Conservation (phyloP, 768 basidiomycete genomes). For the Zangia roseola region DNA sequence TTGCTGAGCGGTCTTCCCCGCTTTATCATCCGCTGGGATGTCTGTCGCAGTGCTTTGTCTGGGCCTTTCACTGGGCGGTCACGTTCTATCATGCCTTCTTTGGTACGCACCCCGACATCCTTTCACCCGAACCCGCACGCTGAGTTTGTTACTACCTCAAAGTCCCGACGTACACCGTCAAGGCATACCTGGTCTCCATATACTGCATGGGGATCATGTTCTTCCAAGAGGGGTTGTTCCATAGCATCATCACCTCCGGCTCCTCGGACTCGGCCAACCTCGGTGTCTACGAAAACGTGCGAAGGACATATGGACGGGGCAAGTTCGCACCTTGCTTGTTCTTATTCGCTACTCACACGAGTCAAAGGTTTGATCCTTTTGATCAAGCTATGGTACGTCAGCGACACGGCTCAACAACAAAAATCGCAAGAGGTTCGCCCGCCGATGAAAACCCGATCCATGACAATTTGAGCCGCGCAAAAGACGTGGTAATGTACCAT, state of each 20-base stretch:
- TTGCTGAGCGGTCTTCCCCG: constrained; percentile 19
- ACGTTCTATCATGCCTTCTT: constrained; percentile 20
- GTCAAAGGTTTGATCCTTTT: constrained; percentile 9
- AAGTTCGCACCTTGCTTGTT: too few species aligned
- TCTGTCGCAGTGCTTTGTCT: constrained; percentile 22
- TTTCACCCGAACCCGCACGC: neutral
- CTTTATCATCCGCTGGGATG: constrained; percentile 26
- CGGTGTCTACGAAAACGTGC: constrained; percentile 13
- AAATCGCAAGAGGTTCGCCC: neutral
- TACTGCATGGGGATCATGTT: constrained; percentile 15
- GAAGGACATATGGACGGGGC: constrained; percentile 20
- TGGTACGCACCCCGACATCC: constrained; percentile 4
- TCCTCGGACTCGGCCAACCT: constrained; percentile 12
- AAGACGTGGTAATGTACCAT: neutral
- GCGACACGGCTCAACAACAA: constrained; percentile 4
- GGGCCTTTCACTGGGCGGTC: constrained; percentile 26
- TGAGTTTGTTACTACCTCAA: neutral
- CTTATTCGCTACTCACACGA: neutral
- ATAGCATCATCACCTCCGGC: constrained; percentile 13
- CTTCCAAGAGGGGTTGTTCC: constrained; percentile 20
- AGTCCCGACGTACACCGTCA: constrained; percentile 14
- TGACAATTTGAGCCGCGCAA: constrained; percentile 13
- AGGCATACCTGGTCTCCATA: constrained; percentile 18
- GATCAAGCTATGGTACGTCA: constrained; percentile 19
- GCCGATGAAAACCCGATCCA: constrained; percentile 9